Evolutionary conservation across 768 basidiomycete species (phyloP), one percentile per base, ranked within the genome.

Genomic region (Leucocoprinus sp.): DNA sequence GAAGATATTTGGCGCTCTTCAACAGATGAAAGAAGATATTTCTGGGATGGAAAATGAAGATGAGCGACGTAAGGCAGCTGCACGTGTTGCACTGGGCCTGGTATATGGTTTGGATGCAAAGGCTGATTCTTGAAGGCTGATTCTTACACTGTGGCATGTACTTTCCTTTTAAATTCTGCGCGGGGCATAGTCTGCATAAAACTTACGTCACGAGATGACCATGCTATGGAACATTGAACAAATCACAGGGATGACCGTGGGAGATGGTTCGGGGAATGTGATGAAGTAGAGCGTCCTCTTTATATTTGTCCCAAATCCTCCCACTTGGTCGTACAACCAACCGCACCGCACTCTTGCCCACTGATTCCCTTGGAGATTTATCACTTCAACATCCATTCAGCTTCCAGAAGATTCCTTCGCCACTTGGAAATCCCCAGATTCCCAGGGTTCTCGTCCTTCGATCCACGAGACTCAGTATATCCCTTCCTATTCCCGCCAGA

Each of bases 21-120:
- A 84, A 54, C 74, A 73, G 40, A 75, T 86, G 73, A 84, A 84
- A 57, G 76, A 75, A 18, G 84, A 89, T 64, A 87, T 89, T 52
- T 70, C 78, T 18, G 71, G 66, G 8, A 84, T 89, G 64, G 63
- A 67, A 4, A 70, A 81, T 55, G 76, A 80, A 52, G 69, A 68
- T 18, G 82, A 83, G 62, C 67, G 78, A 52, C 66, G 81, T 53
- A 74, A 66, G 54, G 79, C 84, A 19, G 86, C 86, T 0, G 86
- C 86, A 6, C 66, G 68, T 37, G 82, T 84, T 17, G 84, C 86
- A 18, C 64, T 89, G 0, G 82, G 82, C 0, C 61, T 89, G 41
- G 84, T 81, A 5, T 82, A 85, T 60, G 85, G 84, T 2, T 62
- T 88, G 43, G 69, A 72, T 48, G 52, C 48, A 31, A 42, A 48